Percentiles rank a stretch among this genome's conserved stretches.
Conservation (phyloP, 345 rosid genomes). For the Raphanus raphanistrum region DNA sequence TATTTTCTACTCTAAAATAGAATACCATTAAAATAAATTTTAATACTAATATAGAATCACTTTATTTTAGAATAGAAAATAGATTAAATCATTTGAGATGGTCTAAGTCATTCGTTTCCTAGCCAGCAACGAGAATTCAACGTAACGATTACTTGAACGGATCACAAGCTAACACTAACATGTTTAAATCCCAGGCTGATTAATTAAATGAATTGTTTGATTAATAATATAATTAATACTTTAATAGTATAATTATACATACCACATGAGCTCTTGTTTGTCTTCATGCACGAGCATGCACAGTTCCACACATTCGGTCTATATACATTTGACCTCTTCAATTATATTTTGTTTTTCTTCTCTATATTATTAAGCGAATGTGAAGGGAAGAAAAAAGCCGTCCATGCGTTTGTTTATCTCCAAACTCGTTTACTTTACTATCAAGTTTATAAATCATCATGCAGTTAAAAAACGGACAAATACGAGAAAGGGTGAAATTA, state of each 20-base stretch:
- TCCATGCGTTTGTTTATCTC: constrained; percentile 12
- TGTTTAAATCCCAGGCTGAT: neutral
- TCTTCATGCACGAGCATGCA: constrained; percentile 29
- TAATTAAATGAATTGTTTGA: neutral
- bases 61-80: too few relatives aligned
- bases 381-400: constrained; percentile 1
- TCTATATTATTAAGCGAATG: neutral
- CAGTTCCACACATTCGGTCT: constrained; percentile 18
- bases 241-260: neutral
- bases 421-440: neutral
- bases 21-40: too few relatives aligned
- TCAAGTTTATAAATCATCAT: neutral
- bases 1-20: too few relatives aligned
- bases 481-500: neutral
- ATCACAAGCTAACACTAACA: neutral
- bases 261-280: neutral
- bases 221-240: neutral
- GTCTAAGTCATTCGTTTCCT: neutral
- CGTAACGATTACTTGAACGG: neutral
- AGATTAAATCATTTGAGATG: too few relatives aligned
- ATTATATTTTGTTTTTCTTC: neutral
- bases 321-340: constrained; percentile 32
- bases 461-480: neutral
- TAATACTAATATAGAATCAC: too few relatives aligned
- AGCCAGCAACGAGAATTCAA: neutral